Evolutionary conservation across 129 eudicot species (phyloP).

Genomic region (Escallonia rubra): DNA sequence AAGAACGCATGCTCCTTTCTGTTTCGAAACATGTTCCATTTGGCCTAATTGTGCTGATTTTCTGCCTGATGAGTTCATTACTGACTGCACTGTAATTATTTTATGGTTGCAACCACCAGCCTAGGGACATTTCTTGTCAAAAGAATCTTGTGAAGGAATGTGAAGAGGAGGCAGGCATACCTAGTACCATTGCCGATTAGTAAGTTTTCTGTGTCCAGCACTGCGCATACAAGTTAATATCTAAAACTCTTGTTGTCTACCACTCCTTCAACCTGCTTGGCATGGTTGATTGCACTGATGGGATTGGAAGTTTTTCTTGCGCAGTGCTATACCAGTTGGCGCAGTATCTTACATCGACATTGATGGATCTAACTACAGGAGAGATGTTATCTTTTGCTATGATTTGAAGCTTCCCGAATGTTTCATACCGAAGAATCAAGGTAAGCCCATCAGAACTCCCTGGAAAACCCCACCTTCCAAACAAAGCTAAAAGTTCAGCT

Average conservation of each 20-base stretch:
- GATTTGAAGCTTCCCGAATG: constrained; percentile 83
- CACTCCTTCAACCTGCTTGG: background rate
- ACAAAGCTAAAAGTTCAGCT: background rate
- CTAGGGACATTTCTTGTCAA: constrained; percentile 72
- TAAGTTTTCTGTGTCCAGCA: constrained; percentile 7
- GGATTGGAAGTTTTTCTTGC: background rate
- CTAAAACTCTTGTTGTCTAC: too few species aligned
- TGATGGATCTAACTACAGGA: constrained; percentile 69
- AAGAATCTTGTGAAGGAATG: constrained; percentile 92
- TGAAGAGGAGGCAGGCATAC: constrained; percentile 92
- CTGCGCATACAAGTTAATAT: too few species aligned
- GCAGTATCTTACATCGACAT: constrained; percentile 83
- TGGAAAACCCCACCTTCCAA: constrained; percentile 1
- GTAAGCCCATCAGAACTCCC: constrained; percentile 25
- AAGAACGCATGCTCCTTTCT: too few species aligned
- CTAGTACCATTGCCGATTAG: constrained; percentile 53
- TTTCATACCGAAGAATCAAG: constrained; percentile 70
- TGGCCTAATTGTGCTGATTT: background rate
- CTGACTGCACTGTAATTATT: too few species aligned
- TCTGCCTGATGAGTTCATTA: background rate
- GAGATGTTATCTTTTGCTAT: constrained; percentile 92
- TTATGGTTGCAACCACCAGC: constrained; percentile 33
- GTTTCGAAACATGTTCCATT: too few species aligned
- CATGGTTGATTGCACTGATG: background rate
- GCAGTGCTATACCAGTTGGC: constrained; percentile 76